Base-by-base conservation (phyloP, 441 rosid genomes). In the Aquilaria agallochum region DNA sequence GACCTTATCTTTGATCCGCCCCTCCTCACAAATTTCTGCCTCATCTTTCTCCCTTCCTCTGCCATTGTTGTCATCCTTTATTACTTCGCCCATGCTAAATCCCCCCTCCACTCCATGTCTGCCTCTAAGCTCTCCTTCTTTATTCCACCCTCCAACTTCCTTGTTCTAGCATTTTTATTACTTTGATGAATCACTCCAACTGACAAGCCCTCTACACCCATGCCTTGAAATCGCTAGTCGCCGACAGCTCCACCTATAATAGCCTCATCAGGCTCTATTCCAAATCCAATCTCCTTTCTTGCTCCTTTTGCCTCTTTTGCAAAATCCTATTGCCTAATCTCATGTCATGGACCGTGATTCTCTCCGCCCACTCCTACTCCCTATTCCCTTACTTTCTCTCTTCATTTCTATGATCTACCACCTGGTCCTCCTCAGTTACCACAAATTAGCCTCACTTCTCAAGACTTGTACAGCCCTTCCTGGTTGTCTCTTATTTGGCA, bases 321-420 rank as follows among this genome's bases (percentile, higher is more conserved):
- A 77, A 74, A 55, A 71, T 79, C 52, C 65, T 73, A 14, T 66
- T 69, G 10, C 81, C 81, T 14, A 76, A 72, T 63, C 48, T 79
- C 52, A 79, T 79, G 58, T 73, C 84, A 33, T 79, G 81, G 81
- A 79, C 79, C 7, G 55, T 80, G 42, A 66, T 79, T 54, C 73
- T 79, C 50, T 71, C 81, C 13, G 71, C 71, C 14, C 57, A 68
- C 68, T 31, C 81, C 72, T 50, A 15, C 59, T 71, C 79, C 8
- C 45, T 50, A n/a, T 62, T 58, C 20, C 27, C 27, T 69, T 81
- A 31, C 73, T 74, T 57, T 67, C 46, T 27, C 55, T 66, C 59
- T 79, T 79, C 70, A 15, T 79, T 62, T 74, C 80, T 64, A 76
- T 79, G 84, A 75, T 74, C 52, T 71, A 79, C 61, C 49, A 45